Evolutionary conservation across 2,329 filamentous ascomycete genomes (phyloP).

Genomic region (Paramyrothecium sp.): DNA sequence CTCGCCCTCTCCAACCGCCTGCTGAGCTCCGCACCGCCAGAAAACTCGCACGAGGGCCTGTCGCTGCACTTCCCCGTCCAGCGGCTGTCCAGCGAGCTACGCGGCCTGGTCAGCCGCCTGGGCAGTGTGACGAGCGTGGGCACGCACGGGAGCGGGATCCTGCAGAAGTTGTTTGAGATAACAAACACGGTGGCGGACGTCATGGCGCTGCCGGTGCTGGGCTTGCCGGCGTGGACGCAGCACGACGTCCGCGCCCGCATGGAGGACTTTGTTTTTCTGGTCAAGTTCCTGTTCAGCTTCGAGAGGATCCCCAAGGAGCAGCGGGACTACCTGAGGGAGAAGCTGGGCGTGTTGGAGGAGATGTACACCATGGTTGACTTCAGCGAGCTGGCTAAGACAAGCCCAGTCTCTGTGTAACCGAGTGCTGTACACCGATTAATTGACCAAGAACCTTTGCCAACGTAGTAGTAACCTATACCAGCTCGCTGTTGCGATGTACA

Average conservation of each 20-base stretch:
- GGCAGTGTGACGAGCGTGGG: conserved; percentile 42
- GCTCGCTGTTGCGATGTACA: too few species aligned
- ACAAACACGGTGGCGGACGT: conserved; percentile 60
- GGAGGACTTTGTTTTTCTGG: conserved; percentile 52
- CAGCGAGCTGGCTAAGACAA: conserved; percentile 18
- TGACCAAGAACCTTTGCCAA: too few species aligned
- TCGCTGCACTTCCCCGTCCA: conserved; percentile 37
- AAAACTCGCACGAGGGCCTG: conserved; percentile 31
- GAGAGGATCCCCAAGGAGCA: conserved; percentile 45
- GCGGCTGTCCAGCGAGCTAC: conserved; percentile 35
- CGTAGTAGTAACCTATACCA: too few species aligned
- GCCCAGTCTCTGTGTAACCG: neutral
- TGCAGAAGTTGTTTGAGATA: conserved; percentile 60
- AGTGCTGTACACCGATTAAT: too few species aligned
- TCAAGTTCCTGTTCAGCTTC: conserved; percentile 48
- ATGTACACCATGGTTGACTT: conserved; percentile 28
- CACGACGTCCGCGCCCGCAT: conserved; percentile 46
- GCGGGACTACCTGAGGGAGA: conserved; percentile 36
- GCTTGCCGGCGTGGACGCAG: conserved; percentile 31
- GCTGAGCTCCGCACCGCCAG: conserved; percentile 29
- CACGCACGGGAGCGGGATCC: conserved; percentile 54
- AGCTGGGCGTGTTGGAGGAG: conserved; percentile 31
- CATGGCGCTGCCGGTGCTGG: conserved; percentile 42
- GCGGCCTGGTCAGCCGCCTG: conserved; percentile 32
- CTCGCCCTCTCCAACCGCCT: conserved; percentile 37